These are phyloP conservation scores for Amaranthus hypochondriacus DNA, from an alignment of 148 eudicot species.

Conservation along the genomic window DNA sequence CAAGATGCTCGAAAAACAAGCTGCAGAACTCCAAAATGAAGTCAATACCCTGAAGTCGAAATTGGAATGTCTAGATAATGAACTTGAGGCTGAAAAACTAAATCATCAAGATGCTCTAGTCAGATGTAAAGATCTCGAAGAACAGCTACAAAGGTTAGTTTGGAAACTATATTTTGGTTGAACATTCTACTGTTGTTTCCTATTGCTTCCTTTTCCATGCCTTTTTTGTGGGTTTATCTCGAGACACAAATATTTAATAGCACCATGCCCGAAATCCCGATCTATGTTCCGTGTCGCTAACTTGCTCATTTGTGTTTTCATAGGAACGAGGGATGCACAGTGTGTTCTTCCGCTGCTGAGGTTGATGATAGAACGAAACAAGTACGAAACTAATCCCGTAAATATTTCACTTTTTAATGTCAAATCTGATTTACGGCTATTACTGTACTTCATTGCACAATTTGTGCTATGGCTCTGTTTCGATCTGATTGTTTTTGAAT, in stretches of 20 bases:
- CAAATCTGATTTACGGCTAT: neutral
- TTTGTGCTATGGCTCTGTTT: neutral
- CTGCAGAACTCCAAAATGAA: constrained; percentile 66
- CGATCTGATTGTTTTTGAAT: neutral
- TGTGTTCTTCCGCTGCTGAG: constrained; percentile 43
- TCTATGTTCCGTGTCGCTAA: constrained; percentile 5
- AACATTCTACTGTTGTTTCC: neutral
- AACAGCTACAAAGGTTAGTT: constrained; percentile 77
- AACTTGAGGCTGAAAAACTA: constrained; percentile 63
- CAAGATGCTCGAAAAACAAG: constrained; percentile 71
- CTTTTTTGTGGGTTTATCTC: neutral
- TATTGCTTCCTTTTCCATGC: neutral
- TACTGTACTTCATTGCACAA: neutral
- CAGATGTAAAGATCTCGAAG: constrained; percentile 71
- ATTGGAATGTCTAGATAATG: constrained; percentile 48
- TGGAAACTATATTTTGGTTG: neutral
- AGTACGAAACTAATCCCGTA: constrained; percentile 29
- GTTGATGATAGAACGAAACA: constrained; percentile 48
- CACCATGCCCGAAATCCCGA: neutral
- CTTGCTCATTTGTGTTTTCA: constrained; percentile 15
- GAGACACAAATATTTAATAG: neutral
- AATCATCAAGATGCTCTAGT: constrained; percentile 57
- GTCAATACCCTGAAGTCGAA: constrained; percentile 48
- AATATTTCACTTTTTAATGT: neutral
- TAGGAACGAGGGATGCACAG: constrained; percentile 52